phyloP scores from a whole-genome alignment of 2,329 filamentous ascomycete species.

The Stagonosporopsis vannaccii region DNA sequence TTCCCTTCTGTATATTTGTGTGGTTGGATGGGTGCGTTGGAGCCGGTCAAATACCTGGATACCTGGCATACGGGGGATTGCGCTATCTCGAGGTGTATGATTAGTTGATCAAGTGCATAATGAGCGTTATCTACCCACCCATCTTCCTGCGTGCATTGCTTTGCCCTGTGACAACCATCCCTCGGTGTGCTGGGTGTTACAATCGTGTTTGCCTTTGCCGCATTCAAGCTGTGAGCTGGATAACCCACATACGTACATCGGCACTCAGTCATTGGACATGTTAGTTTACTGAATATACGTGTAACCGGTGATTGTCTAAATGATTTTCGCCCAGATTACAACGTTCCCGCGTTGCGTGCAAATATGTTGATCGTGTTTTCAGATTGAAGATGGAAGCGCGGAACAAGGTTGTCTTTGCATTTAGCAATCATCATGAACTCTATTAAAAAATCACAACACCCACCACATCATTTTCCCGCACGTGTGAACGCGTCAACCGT shows the following conservation, averaged over 20 bases:
- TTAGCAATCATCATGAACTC: neutral
- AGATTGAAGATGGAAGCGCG: no score
- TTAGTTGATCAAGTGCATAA: slow-evolving; percentile 22
- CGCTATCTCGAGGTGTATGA: slow-evolving; percentile 16
- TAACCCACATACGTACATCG: no score
- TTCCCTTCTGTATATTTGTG: slow-evolving; percentile 18
- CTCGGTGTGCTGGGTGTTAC: no score
- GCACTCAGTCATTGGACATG: no score
- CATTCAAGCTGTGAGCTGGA: no score
- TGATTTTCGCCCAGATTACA: no score
- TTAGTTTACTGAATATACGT: no score
- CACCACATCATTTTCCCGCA: neutral
- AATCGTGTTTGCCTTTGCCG: no score
- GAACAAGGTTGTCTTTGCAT: neutral
- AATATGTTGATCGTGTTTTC: no score
- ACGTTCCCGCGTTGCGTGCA: no score
- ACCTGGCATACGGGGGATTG: slow-evolving; percentile 8
- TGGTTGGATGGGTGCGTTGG: slow-evolving; percentile 1
- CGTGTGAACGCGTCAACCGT: neutral
- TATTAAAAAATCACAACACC: slow-evolving; percentile 5
- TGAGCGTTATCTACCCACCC: slow-evolving; percentile 17
- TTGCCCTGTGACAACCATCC: neutral
- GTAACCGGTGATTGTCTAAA: no score
- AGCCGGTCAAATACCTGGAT: slow-evolving; percentile 7
- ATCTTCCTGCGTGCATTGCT: neutral